Evolutionary conservation across 2,329 filamentous ascomycete genomes (phyloP), one percentile per base, ranked within the genome.

Genomic region (Verticillium nonalfalfae): DNA sequence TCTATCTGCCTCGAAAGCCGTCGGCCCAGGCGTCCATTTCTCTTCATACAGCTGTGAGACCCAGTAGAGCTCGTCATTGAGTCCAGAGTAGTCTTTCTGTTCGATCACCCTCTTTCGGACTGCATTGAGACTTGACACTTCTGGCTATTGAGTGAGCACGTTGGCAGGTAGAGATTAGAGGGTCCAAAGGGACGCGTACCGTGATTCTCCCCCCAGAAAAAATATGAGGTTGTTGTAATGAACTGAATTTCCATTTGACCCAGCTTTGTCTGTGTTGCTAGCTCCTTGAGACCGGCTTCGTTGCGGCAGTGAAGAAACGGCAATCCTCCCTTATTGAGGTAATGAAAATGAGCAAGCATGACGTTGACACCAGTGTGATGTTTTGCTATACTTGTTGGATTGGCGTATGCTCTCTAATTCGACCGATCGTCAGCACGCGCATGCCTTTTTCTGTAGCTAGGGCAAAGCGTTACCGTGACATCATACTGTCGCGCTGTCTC

Each of bases 401-500:
- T 18, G 6, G n/a, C n/a, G 7, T 45, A 45, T 1, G n/a, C 14
- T n/a, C 14, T 45, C 39, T 45, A n/a, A 7, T 45, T 4, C 7
- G 39, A n/a, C 6, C 4, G 7, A 45, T 15, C 14, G 39, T 45
- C 39, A 45, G 39, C 7, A 5, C 1, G 3, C 1, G 14, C 2
- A 15, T 14, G n/a, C 14, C 14, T 40, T n/a, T 3, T 40, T 4
- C 39, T 36, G 11, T 4, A 9, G 35, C 35, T 7, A n/a, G n/a
- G 14, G 36, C 11, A 38, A 10, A 40, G 7, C 14, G 14, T 15
- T 7, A 40, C 39, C 39, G 39, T 3, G 39, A n/a, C 39, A n/a
- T 40, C n/a, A 15, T 40, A 40, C 35, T 62, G 61, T n/a, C 50
- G 40, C 10, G 61, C 61, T 18, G 58, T 58, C 56, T 45, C 18